Conservation (phyloP, 2,329 filamentous ascomycete species). For the Hypoxylon sp. region DNA sequence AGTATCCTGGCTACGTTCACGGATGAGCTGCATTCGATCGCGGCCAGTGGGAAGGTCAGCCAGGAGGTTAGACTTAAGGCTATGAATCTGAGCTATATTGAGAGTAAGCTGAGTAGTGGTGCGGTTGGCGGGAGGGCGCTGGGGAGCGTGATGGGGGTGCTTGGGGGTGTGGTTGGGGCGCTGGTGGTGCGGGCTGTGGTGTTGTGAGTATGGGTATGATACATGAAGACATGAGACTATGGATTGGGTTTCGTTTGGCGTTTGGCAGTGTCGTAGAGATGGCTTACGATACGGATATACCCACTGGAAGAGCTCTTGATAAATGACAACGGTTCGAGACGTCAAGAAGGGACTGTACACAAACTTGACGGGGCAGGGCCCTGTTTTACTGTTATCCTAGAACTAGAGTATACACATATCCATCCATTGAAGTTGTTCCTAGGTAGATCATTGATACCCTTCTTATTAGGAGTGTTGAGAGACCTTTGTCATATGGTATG, state of each 20-base stretch:
- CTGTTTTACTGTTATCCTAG: slow-evolving; percentile 16
- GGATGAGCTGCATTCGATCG: slow-evolving; percentile 64
- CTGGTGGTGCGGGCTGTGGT: slow-evolving; percentile 17
- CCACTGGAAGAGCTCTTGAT: slow-evolving; percentile 4
- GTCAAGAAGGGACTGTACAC: neutral
- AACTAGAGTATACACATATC: slow-evolving; percentile 15
- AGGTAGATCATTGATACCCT: slow-evolving; percentile 22
- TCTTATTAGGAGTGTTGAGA: neutral
- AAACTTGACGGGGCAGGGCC: neutral
- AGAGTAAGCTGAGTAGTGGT: slow-evolving; percentile 45
- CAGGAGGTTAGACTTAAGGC: slow-evolving; percentile 54
- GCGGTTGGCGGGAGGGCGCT: slow-evolving; percentile 1
- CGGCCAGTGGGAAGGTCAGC: slow-evolving; percentile 58
- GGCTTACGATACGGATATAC: slow-evolving; percentile 23
- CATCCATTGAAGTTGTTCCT: slow-evolving; percentile 13
- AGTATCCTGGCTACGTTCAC: slow-evolving; percentile 70
- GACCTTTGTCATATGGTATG: neutral
- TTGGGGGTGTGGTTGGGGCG: slow-evolving; percentile 11
- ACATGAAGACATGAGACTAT: slow-evolving; percentile 6
- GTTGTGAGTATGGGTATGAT: slow-evolving; percentile 3
- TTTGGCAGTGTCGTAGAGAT: slow-evolving; percentile 5
- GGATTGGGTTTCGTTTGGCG: slow-evolving; percentile 12
- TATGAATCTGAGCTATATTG: slow-evolving; percentile 57
- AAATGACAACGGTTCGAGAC: neutral
- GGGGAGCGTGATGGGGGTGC: neutral